These are phyloP conservation scores for Coniosporium tulheliwenetii DNA, from an alignment of 2,329 filamentous ascomycete species.

Conservation along the genomic window DNA sequence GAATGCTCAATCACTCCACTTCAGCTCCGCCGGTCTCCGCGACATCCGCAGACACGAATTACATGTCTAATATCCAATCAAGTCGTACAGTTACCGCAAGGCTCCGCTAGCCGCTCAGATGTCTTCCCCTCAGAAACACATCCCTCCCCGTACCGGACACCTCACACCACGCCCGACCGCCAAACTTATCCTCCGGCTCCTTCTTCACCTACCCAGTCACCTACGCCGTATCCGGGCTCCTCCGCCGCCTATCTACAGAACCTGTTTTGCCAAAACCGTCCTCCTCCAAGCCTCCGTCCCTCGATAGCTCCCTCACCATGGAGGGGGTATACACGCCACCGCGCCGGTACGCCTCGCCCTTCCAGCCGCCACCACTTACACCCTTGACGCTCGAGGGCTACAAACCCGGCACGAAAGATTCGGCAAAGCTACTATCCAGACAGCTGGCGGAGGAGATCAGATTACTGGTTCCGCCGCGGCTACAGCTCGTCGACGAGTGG, in stretches of 20 bases:
- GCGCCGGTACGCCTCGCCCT: slow-evolving; percentile 54
- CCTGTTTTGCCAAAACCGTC: slow-evolving; percentile 14
- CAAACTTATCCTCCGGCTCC: slow-evolving; percentile 7
- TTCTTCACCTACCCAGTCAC: slow-evolving; percentile 34
- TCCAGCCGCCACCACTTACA: slow-evolving; percentile 78
- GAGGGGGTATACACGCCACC: slow-evolving; percentile 45
- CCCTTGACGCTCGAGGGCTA: slow-evolving; percentile 59
- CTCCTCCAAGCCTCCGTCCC: slow-evolving; percentile 18
- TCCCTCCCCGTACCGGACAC: too few relatives aligned
- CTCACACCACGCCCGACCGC: too few relatives aligned
- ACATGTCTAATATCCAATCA: too few relatives aligned
- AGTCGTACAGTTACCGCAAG: too few relatives aligned
- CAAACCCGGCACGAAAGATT: slow-evolving; percentile 39
- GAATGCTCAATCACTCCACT: too few relatives aligned
- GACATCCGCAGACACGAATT: too few relatives aligned
- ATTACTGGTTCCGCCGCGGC: slow-evolving; percentile 67
- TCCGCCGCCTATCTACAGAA: slow-evolving; percentile 31
- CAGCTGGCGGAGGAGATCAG: slow-evolving; percentile 85
- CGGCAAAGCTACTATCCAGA: slow-evolving; percentile 51
- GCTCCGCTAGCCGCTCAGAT: too few relatives aligned
- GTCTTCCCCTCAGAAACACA: too few relatives aligned
- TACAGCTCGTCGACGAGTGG: slow-evolving; percentile 84
- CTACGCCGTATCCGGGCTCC: slow-evolving; percentile 30
- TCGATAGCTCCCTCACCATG: slow-evolving; percentile 15
- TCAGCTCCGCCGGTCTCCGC: too few relatives aligned